Evolutionary conservation across 768 basidiomycete species (phyloP), one percentile per base, ranked within the genome.

Genomic region (Rhodotorula taiwanensis): DNA sequence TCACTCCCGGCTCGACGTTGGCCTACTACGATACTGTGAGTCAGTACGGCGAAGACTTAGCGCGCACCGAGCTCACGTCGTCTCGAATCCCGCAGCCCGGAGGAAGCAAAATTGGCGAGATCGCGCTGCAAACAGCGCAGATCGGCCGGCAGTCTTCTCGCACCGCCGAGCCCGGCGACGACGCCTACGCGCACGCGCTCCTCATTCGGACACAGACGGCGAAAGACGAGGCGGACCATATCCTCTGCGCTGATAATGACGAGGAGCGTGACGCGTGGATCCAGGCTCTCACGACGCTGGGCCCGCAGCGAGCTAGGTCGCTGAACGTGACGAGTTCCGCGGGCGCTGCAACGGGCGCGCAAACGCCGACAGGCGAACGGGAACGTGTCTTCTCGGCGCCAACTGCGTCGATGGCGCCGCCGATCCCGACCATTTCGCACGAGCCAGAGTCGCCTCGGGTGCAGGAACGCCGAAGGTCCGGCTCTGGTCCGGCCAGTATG

Each of bases 161-260:
- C 39, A 18, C 25, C 16, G 67, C 42, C 45, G 42, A 25, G 13
- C 86, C 87, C 64, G 90, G 92, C 56, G 91, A 95, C 71, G 89
- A 89, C 73, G 88, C 94, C 69, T 95, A 95, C 70, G 84, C 92
- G 28, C 95, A 99, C 74, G 95, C 95, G 2, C 97, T 99, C 78
- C 83, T 99, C 66, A 89, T 99, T 72, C 90, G 98, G 64, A 93
- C 95, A 83, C 81, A 4, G 83, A 54, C 60, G 52, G 66, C 59
- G 18, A 59, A 66, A 43, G 82, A 82, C 39, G 80, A 83, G 52
- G 83, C 83, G 71, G 80, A 86, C 23, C 94, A 98, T 43, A 93
- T 99, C 44, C 79, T 99, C 7, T 98, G 95, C 73, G 95, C 95
- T 0, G 91, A 95, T 77, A 95, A 89, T 73, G 95, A 99, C 76